A percentile compares a stretch with the other conserved stretches of the same genome.
These are phyloP conservation scores for Wolfiporia cocos DNA, from an alignment of 1,284 basidiomycete genomes.

Conservation along the genomic window DNA sequence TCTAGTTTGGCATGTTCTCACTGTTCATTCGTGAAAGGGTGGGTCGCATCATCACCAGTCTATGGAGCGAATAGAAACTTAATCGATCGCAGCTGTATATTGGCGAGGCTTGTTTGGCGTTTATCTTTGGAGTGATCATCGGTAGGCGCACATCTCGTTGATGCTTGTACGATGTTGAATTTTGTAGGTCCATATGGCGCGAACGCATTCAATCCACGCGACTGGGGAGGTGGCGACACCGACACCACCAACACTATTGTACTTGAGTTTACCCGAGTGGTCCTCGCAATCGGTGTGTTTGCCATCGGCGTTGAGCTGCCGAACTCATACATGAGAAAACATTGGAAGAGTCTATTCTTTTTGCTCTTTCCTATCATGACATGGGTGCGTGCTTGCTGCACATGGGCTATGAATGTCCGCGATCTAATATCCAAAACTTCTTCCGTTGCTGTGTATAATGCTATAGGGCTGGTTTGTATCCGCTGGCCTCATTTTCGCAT, in stretches of 20 bases:
- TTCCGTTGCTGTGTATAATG: background rate
- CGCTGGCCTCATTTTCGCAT: slow-evolving; percentile 41
- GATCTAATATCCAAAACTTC: no score
- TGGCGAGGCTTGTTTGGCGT: slow-evolving; percentile 91
- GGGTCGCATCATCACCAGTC: slow-evolving; percentile 2
- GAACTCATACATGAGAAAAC: slow-evolving; percentile 57
- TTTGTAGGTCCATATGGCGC: slow-evolving; percentile 76
- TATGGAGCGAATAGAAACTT: background rate
- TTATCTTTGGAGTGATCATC: slow-evolving; percentile 67
- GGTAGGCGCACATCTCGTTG: no score
- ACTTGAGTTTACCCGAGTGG: slow-evolving; percentile 71
- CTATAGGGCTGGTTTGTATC: background rate
- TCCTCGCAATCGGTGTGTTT: slow-evolving; percentile 65
- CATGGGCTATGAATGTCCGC: slow-evolving; percentile 39
- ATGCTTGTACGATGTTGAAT: no score
- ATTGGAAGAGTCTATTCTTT: slow-evolving; percentile 50
- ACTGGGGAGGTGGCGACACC: slow-evolving; percentile 69
- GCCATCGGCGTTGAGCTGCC: slow-evolving; percentile 73
- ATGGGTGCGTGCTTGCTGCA: slow-evolving; percentile 68
- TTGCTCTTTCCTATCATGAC: slow-evolving; percentile 79
- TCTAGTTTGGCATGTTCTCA: slow-evolving; percentile 82
- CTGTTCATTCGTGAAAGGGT: slow-evolving; percentile 80
- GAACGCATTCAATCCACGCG: slow-evolving; percentile 73
- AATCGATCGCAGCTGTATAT: slow-evolving; percentile 59
- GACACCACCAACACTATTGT: slow-evolving; percentile 59